Base-by-base conservation (phyloP, 352 stramenopile species). In the Pythium periplocum region DNA sequence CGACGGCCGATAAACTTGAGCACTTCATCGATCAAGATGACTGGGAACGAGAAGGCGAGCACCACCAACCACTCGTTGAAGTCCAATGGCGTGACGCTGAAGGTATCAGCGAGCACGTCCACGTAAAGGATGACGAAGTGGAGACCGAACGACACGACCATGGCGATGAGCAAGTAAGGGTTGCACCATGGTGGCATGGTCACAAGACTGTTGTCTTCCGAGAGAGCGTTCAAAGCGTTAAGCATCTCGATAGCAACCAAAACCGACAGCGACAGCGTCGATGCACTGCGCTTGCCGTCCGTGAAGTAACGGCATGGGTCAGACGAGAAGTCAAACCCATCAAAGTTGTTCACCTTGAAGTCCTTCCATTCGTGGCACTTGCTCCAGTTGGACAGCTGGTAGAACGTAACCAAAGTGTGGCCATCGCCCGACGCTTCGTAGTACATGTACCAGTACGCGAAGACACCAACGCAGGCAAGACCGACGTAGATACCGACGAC, bases 221-320 rank as follows among this genome's bases (percentile, higher is more conserved):
- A 96, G 4, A 97, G 78, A 43, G 93, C 93, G 75, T 98, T 98
- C 44, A 98, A 58, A 6, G 90, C 90, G 61, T 98, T 98, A 61
- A 98, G 90, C 93, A 98, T 98, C 70, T 98, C 93, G 53, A 98
- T 97, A 2, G 88, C 83, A 33, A 98, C 93, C 52, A 98, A 63
- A 35, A 98, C 91, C 37, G 88, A 96, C 8, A 98, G 73, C 56
- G 89, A 97, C 17, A 98, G 70, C 36, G 93, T 98, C 61, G 90
- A 97, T 37, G 93, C 89, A 59, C 83, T 86, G 55, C 87, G 78
- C 70, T 97, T 97, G 59, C 88, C 90, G 12, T 96, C 83, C 48
- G 87, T 95, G 67, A 97, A 97, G 82, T 97, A 97, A 33, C 79
- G 79, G 75, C 90, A 97, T 66, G 90, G 87, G 66, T 96, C 81